Conservation (phyloP, 768 basidiomycete genomes). For the Tylopilus cervinicoccineus region DNA sequence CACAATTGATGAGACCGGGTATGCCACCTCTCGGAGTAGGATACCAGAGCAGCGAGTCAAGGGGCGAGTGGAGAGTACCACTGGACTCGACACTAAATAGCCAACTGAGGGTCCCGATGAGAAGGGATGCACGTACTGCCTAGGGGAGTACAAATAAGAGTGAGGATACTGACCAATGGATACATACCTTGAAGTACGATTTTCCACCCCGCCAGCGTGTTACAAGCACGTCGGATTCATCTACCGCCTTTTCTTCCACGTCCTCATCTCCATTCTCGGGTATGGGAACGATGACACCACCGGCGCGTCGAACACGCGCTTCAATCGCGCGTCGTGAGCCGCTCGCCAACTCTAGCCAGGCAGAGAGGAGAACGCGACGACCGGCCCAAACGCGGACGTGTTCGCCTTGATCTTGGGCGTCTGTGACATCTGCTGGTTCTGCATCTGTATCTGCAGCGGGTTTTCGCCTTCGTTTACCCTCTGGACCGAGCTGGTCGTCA, state of each 20-base stretch:
- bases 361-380: constrained; percentile 57
- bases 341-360: constrained; percentile 49
- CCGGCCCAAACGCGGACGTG: constrained; percentile 54
- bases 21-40: constrained; percentile 65
- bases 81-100: constrained; percentile 72
- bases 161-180: not conserved
- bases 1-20: constrained; percentile 56
- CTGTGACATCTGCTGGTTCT: constrained; percentile 11
- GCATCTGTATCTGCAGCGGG: constrained; percentile 22
- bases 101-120: constrained; percentile 80
- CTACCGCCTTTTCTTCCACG: constrained; percentile 32
- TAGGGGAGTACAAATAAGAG: constrained; percentile 24
- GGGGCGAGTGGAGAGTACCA: constrained; percentile 56
- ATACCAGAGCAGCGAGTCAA: constrained; percentile 80
- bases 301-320: constrained; percentile 54
- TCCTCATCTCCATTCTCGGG: constrained; percentile 42
- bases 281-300: constrained; percentile 52
- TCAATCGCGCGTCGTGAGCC: constrained; percentile 53
- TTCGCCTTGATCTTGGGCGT: constrained; percentile 23
- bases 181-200: constrained; percentile 64
- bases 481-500: constrained; percentile 14
- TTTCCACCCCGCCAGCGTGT: constrained; percentile 64
- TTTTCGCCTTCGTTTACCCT: constrained; percentile 22
- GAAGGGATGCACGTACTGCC: constrained; percentile 46
- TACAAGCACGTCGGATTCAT: constrained; percentile 68